These are phyloP conservation scores for Phlebiopsis gigantea DNA, from an alignment of 768 basidiomycete genomes.

Conservation along the genomic window DNA sequence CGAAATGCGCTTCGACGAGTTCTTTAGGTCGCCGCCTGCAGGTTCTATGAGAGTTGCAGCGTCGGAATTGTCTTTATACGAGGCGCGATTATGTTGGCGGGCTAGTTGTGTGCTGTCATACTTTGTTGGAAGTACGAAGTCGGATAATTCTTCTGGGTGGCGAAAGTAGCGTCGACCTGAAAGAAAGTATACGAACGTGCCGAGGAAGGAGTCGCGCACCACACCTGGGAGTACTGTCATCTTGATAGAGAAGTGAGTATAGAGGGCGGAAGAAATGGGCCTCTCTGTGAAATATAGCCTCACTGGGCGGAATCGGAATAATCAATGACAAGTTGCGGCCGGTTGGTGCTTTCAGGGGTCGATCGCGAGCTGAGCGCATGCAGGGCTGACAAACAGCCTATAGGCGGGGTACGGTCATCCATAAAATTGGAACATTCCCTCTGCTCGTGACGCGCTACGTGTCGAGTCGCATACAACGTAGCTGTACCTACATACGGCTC, in stretches of 20 bases:
- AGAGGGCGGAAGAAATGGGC: neutral
- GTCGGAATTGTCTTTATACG: neutral
- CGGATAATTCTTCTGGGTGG: constrained; percentile 13
- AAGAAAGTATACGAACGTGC: constrained; percentile 24
- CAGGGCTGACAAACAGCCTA: no score
- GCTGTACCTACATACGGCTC: no score
- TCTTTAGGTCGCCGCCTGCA: neutral
- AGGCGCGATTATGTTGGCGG: neutral
- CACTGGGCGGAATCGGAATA: neutral
- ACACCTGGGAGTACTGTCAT: neutral
- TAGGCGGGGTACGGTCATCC: no score
- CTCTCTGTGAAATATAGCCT: neutral
- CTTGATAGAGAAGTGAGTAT: no score
- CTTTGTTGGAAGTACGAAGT: constrained; percentile 6
- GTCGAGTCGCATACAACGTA: no score
- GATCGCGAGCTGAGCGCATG: neutral
- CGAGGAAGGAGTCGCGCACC: constrained; percentile 22
- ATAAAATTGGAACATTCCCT: no score
- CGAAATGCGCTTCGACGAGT: neutral
- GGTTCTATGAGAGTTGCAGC: neutral
- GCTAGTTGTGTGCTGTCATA: constrained; percentile 2
- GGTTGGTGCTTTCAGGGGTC: neutral
- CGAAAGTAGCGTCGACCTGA: constrained; percentile 22
- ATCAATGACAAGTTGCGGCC: no score
- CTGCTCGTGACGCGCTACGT: no score